A percentile compares a stretch with the other conserved stretches of the same genome.
Evolutionary conservation across 163 green algal genomes (phyloP).

Genomic region (Chloromonas sp.): DNA sequence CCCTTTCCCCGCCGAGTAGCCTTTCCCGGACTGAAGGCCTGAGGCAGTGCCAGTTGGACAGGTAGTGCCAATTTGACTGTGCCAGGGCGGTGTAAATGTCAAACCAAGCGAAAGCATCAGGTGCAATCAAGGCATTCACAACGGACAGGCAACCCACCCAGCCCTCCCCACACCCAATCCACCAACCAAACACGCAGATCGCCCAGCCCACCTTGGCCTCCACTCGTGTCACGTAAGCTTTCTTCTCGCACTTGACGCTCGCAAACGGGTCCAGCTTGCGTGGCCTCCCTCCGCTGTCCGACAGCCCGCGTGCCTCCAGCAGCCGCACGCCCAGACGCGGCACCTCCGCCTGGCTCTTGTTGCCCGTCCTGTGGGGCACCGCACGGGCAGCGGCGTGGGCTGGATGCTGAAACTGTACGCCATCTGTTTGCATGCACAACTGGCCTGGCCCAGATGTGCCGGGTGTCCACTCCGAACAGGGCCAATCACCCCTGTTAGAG

Average conservation of each 20-base stretch:
- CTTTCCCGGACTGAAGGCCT: too few relatives aligned
- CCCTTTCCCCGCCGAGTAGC: too few relatives aligned
- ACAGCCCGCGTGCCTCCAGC: conserved; percentile 12
- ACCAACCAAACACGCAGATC: background rate
- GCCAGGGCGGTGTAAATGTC: background rate
- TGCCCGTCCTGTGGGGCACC: conserved; percentile 16
- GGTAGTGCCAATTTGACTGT: background rate
- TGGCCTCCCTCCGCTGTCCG: too few relatives aligned
- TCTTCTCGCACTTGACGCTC: conserved; percentile 10
- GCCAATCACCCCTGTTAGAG: background rate
- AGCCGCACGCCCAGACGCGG: conserved; percentile 32
- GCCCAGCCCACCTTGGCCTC: background rate
- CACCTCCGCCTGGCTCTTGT: conserved; percentile 24
- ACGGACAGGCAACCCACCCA: background rate
- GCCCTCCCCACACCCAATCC: background rate
- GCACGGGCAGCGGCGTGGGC: too few relatives aligned
- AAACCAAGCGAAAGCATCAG: background rate
- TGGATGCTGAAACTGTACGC: background rate
- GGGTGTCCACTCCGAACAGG: background rate
- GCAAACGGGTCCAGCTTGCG: conserved; percentile 13
- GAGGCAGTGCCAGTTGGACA: too few relatives aligned
- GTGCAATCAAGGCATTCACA: background rate
- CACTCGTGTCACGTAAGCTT: background rate
- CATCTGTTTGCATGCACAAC: background rate
- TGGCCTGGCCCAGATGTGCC: background rate